Conservation (phyloP, 805 yeast species). For the Lachancea sp. region DNA sequence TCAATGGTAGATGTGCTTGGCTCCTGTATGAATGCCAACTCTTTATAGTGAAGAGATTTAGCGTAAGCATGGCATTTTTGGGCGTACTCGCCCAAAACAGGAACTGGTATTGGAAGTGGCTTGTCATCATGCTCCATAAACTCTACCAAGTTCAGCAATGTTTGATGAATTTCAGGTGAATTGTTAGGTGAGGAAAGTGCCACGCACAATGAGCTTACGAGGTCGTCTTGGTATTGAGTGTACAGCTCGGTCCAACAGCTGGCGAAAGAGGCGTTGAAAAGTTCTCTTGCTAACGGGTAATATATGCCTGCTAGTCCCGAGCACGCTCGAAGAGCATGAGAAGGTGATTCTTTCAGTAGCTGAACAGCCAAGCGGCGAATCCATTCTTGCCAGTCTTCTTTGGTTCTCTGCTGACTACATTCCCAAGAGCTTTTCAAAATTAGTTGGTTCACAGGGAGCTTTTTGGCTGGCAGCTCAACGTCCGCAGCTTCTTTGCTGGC, state of each 20-base stretch:
- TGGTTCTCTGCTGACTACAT: constrained; percentile 77
- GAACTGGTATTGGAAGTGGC: constrained; percentile 84
- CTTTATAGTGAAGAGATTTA: constrained; percentile 93
- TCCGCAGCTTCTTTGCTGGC: constrained; percentile 36
- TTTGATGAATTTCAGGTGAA: constrained; percentile 93
- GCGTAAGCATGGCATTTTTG: constrained; percentile 97
- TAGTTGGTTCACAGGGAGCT: constrained; percentile 62
- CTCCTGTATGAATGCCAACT: constrained; percentile 87
- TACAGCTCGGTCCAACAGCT: constrained; percentile 93
- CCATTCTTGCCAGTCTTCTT: constrained; percentile 99
- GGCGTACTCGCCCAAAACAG: constrained; percentile 86
- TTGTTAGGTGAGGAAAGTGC: constrained; percentile 87
- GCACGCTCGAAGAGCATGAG: constrained; percentile 90
- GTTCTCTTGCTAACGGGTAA: constrained; percentile 79
- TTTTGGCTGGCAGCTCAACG: constrained; percentile 62
- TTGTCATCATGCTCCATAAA: constrained; percentile 97
- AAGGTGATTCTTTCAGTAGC: constrained; percentile 83
- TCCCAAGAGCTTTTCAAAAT: constrained; percentile 83
- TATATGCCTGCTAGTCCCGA: constrained; percentile 82
- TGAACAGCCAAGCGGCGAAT: constrained; percentile 79
- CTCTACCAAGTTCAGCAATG: constrained; percentile 82
- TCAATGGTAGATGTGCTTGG: constrained; percentile 91
- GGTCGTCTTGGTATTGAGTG: constrained; percentile 82
- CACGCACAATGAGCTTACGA: constrained; percentile 75
- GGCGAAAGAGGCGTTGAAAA: constrained; percentile 91